Evolutionary conservation across 106 monocot genomes (phyloP), one percentile per base, ranked within the genome.

Genomic region (Phalaenopsis equestris): DNA sequence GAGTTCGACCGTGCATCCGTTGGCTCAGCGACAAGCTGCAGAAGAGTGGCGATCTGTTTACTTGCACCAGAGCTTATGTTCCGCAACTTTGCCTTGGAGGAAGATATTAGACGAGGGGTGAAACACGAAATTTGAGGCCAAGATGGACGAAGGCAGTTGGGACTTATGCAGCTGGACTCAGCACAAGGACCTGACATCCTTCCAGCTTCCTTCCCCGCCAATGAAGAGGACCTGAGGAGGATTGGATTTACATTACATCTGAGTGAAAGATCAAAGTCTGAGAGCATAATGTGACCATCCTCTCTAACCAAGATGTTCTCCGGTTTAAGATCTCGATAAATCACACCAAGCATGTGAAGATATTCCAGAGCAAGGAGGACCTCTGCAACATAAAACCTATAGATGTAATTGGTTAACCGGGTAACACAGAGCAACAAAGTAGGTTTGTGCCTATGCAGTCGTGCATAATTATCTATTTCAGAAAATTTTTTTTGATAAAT

Each of bases 231-330:
- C 79, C 84, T 87, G 61, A 90, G 81, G 65, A 95, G 92, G 39
- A 81, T 87, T 12, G 92, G 95, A 73, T 67, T 90, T 17, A 89
- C 92, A 6, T 75, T 78, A 61, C 92, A 92, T 57, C 91, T 81
- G 46, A 91, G 80, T 10, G 93, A 93, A 15, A 93, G 88, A 64
- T 93, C 93, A 73, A 93, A 93, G 57, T 93, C 93, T 21, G 93
- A 93, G 58, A 93, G 88, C 93, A 93, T 93, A 3, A 93, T 88
- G 76, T 93, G 93, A 6, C 93, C 93, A 65, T 93, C 93, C 67
- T 93, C 93, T 18, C 93, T 85, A 55, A 93, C 93, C 15, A 93
- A 82, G 43, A 93, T 89, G 80, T 93, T 93, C 61, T 93, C 93
- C 43, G 93, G 93, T 73, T 94, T 94, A 38, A 94, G 89, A 77